phyloP scores from a whole-genome alignment of 805 yeast genomes.

The Kodamaea restingae region DNA sequence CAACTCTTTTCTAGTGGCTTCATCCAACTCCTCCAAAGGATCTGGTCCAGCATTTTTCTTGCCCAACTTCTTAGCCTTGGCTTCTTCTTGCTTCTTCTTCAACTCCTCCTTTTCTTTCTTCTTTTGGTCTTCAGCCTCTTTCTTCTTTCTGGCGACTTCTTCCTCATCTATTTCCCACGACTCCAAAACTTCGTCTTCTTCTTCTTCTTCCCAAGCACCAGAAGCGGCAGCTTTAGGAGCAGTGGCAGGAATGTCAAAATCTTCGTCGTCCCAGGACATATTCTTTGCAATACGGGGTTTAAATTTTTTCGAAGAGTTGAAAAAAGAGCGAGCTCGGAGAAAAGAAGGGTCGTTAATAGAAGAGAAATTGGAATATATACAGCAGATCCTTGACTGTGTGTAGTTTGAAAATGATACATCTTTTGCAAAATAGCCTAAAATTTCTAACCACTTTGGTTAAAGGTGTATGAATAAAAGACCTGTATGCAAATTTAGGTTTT shows the following conservation, averaged over 20 bases:
- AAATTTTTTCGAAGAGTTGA: conserved; percentile 3
- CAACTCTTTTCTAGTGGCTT: conserved; percentile 67
- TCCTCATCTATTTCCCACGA: conserved; percentile 88
- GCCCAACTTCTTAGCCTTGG: conserved; percentile 46
- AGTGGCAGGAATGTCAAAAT: conserved; percentile 63
- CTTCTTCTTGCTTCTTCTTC: conserved; percentile 38
- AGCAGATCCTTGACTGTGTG: too few species aligned
- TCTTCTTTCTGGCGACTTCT: conserved; percentile 52
- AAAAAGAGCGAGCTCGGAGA: not conserved
- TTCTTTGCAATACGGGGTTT: conserved; percentile 5
- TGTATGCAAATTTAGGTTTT: too few species aligned
- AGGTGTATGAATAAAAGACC: too few species aligned
- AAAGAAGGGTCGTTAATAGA: not conserved
- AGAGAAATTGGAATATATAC: not conserved
- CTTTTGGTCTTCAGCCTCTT: conserved; percentile 39
- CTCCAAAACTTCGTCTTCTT: conserved; percentile 71
- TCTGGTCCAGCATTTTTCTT: conserved; percentile 36
- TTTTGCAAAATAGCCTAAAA: too few species aligned
- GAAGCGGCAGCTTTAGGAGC: conserved; percentile 43
- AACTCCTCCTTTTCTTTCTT: conserved; percentile 43
- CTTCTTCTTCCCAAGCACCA: conserved; percentile 68
- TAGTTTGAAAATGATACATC: too few species aligned
- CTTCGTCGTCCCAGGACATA: conserved; percentile 83
- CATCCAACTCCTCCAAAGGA: conserved; percentile 60
- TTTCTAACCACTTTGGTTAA: too few species aligned